Evolutionary conservation across 805 yeast species (phyloP).

Genomic region (Candida palmyrensis): DNA sequence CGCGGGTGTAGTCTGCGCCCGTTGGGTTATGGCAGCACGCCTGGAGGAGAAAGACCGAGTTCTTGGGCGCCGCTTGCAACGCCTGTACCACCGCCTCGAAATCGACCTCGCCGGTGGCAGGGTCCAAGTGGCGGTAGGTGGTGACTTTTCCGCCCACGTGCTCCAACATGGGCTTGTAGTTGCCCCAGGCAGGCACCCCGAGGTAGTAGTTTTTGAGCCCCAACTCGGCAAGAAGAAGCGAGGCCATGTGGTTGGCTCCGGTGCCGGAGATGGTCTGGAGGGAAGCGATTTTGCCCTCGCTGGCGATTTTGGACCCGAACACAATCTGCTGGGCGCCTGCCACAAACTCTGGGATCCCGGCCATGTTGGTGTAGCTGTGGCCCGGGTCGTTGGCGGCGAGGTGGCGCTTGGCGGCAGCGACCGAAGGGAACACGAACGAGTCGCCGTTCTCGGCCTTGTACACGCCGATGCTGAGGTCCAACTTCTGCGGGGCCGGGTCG

Average conservation of each 20-base stretch:
- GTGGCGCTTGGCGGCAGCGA: slow-evolving; percentile 28
- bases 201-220: slow-evolving; percentile 25
- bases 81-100: slow-evolving; percentile 20
- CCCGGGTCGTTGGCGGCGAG: slow-evolving; percentile 35
- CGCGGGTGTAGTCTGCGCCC: slow-evolving; percentile 32
- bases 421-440: slow-evolving; percentile 34
- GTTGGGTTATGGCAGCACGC: slow-evolving; percentile 44
- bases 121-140: slow-evolving; percentile 28
- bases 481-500: slow-evolving; percentile 28
- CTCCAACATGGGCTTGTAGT: slow-evolving; percentile 32
- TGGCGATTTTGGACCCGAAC: slow-evolving; percentile 24
- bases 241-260: slow-evolving; percentile 37
- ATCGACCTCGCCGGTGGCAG: slow-evolving; percentile 22
- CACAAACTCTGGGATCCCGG: slow-evolving; percentile 35
- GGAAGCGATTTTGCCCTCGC: slow-evolving; percentile 24
- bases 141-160: slow-evolving; percentile 22
- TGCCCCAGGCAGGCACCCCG: slow-evolving; percentile 38
- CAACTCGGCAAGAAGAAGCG: slow-evolving; percentile 18
- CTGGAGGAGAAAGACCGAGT: slow-evolving; percentile 33
- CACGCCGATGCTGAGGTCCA: slow-evolving; percentile 43
- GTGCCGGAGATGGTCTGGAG: slow-evolving; percentile 40
- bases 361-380: slow-evolving; percentile 39
- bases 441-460: slow-evolving; percentile 36
- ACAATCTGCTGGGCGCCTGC: slow-evolving; percentile 29
- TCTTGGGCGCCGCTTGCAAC: slow-evolving; percentile 23